Evolutionary conservation across 1,139 yeast genomes (phyloP), one percentile per base, ranked within the genome.

Genomic region (Saccharomycopsis hybrid): DNA sequence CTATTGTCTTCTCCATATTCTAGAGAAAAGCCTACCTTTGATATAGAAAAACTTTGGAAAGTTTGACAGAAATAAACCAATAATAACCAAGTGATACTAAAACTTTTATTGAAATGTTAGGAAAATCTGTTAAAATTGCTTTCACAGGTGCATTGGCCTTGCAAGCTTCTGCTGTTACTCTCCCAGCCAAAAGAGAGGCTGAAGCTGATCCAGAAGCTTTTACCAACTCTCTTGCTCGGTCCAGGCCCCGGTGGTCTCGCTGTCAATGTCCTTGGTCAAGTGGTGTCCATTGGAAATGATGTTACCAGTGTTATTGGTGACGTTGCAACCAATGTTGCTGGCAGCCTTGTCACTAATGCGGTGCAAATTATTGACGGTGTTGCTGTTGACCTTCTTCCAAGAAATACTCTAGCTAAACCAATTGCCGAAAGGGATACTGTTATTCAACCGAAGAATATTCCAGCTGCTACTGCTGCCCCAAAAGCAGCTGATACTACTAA

Each of bases 231-330:
- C 13, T 11, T 42, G 9, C 30, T 38, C 27, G 49, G 46, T 13
- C 46, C 47, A 24, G 49, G 47, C 31, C 40, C 40, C 8, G 13
- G 30, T 42, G 47, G 49, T 4, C 18, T 46, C 7, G 46, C 29
- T 18, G 47, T 47, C 24, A 31, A 32, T 25, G 28, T 43, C 25
- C 28, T 48, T 5, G 44, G 35, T 8, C 30, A 27, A 2, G 44
- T 48, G 31, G 30, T 28, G 25, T 37, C 48, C 24, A 38, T 35
- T 29, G 47, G n/a, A 5, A 30, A 9, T 28, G 48, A 31, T n/a
- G 50, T 18, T 36, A 41, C 46, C 18, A 13, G 18, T 44, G 31
- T 44, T 2, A 13, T 43, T 43, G 44, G 38, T 31, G 39, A 33
- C 35, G 48, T 44, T 37, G 48, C 18, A 29, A 13, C 38, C 8